These are phyloP conservation scores for Nyssa sinensis DNA, from an alignment of 148 eudicot genomes.

Conservation along the genomic window DNA sequence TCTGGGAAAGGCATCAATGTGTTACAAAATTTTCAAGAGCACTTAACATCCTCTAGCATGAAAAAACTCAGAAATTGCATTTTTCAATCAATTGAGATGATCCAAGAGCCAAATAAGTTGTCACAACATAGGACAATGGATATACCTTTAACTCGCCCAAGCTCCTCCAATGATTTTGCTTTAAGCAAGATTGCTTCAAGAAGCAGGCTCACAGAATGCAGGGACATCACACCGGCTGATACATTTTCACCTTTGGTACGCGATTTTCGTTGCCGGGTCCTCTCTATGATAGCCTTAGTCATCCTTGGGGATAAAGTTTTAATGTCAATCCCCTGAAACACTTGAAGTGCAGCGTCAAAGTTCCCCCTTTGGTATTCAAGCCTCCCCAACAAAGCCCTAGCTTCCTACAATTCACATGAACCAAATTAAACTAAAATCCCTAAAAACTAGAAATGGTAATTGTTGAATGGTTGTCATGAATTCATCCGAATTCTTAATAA, in stretches of 20 bases:
- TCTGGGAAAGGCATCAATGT: neutral
- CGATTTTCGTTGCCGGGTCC: slow-evolving; percentile 45
- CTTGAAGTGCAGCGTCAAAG: slow-evolving; percentile 87
- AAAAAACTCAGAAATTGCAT: neutral
- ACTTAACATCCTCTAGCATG: neutral
- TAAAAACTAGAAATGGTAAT: neutral
- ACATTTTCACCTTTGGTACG: slow-evolving; percentile 49
- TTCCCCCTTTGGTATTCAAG: slow-evolving; percentile 93
- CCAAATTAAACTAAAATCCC: slow-evolving; percentile 4
- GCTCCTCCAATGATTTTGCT: slow-evolving; percentile 71
- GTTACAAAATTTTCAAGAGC: neutral
- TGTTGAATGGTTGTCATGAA: too few relatives aligned
- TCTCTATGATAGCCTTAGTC: slow-evolving; percentile 62
- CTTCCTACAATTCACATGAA: slow-evolving; percentile 53
- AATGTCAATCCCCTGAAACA: slow-evolving; percentile 89
- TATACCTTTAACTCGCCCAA: slow-evolving; percentile 71
- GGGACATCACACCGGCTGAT: slow-evolving; percentile 68
- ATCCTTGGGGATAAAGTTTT: slow-evolving; percentile 59
- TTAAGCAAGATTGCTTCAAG: slow-evolving; percentile 88
- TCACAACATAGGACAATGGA: neutral
- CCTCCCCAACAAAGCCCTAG: slow-evolving; percentile 93
- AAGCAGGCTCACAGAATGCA: slow-evolving; percentile 89
- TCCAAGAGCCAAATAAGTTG: neutral
- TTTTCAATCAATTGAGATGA: neutral
- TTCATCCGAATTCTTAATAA: too few relatives aligned